Base-by-base conservation (phyloP, 306 rosid genomes). In the Dalbergia cochinchinensis region DNA sequence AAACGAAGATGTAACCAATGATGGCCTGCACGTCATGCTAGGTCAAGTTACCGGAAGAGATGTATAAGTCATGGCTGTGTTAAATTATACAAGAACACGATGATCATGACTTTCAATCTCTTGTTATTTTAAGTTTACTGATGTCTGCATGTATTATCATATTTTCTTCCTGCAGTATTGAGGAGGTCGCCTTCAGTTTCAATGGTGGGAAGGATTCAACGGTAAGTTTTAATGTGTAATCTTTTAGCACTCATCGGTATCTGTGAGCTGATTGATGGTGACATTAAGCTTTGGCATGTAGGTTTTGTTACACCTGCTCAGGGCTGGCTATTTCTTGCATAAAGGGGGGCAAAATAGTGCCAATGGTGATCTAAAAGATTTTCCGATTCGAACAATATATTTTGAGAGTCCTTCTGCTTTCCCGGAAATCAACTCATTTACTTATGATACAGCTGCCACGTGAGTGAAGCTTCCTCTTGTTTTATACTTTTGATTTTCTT, bases 191-290 rank as follows among this genome's bases (percentile, higher is more conserved):
- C n/a, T 92, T 94, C 81, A 91, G 99, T 85, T 92, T 94, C 86
- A 94, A 94, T 78, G 99, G 97, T 33, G 99, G 99, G 82, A 94
- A 94, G 87, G 99, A 94, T 89, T 92, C 99, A 61, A 95, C 98
- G 1, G 98, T 95, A 83, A 87, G 94, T 89, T 83, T 78, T 19
- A 50, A 67, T 74, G 50, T 69, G 57, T 42, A 77, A 72, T 73
- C 68, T 66, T 69, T 82, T 51, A 64, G 73, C 78, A 22, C 41
- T 35, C 47, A 67, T 81, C 76, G 37, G 57, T 61, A 10, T 72
- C 18, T 44, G 67, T 51, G 75, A 34, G 71, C 71, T 66, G 66
- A 35, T 66, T 83, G 75, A 81, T 70, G 71, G 42, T 39, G 64
- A 65, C 59, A 74, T 74, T 45, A 55, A 78, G 74, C 57, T 77